Percentiles rank a stretch among this genome's conserved stretches.
Conservation (phyloP, 2,329 filamentous ascomycete species). For the Neospermospora avenae region DNA sequence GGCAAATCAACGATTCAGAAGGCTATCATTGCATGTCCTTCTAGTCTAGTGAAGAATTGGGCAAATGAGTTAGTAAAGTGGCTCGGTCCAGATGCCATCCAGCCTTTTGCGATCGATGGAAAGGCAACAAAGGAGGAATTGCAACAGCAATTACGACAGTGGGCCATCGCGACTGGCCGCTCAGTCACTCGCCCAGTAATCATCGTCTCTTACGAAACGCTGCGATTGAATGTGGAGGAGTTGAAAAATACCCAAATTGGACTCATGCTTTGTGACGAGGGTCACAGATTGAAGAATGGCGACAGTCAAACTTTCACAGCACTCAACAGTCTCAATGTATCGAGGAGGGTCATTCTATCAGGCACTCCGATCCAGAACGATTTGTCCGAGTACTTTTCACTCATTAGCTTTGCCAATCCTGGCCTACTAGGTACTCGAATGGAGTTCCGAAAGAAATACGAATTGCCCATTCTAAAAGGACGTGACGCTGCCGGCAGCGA, state of each 20-base stretch:
- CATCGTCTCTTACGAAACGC: conserved; percentile 96
- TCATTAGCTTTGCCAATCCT: conserved; percentile 96
- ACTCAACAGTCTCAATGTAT: conserved; percentile 85
- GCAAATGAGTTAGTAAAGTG: conserved; percentile 96
- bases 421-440: conserved; percentile 81
- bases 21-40: conserved; percentile 93
- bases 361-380: conserved; percentile 98
- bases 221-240: conserved; percentile 86
- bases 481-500: conserved; percentile 89
- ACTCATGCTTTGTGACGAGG: conserved; percentile 91
- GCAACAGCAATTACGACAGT: conserved; percentile 85
- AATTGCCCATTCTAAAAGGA: conserved; percentile 86
- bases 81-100: conserved; percentile 88
- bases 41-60: conserved; percentile 96
- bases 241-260: conserved; percentile 88
- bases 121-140: conserved; percentile 95
- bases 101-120: conserved; percentile 92
- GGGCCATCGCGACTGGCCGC: conserved; percentile 89
- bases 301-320: conserved; percentile 95
- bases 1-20: conserved; percentile 93
- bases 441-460: conserved; percentile 92
- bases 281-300: conserved; percentile 93
- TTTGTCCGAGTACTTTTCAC: conserved; percentile 93
- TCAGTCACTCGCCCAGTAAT: conserved; percentile 87
- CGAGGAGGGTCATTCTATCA: conserved; percentile 87